Conservation (phyloP, 805 yeast species). For the Maudiozyma serrabonitensis region DNA sequence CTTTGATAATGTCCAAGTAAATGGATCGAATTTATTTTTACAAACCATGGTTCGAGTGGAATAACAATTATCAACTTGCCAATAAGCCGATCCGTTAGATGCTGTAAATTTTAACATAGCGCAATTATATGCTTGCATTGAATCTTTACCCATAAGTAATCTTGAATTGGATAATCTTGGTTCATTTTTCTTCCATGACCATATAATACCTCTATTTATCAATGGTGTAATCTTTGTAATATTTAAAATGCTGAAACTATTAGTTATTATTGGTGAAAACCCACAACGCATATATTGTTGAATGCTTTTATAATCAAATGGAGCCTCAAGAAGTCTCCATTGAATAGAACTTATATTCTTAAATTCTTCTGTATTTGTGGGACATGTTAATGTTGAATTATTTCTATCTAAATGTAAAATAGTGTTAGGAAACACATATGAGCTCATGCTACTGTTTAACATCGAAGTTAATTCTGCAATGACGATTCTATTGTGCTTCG, state of each 20-base stretch:
- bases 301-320: constrained; percentile 34
- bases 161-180: constrained; percentile 31
- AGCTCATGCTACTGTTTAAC: constrained; percentile 24
- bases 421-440: constrained; percentile 21
- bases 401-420: constrained; percentile 15
- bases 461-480: constrained; percentile 28
- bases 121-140: constrained; percentile 35
- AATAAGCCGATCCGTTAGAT: constrained; percentile 33
- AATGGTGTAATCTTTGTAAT: constrained; percentile 25
- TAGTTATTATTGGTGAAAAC: constrained; percentile 52
- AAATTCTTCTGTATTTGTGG: constrained; percentile 9
- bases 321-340: constrained; percentile 37
- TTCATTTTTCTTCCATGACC: constrained; percentile 69
- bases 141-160: constrained; percentile 13
- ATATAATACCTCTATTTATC: constrained; percentile 32
- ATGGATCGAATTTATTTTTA: constrained; percentile 31
- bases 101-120: constrained; percentile 29
- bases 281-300: constrained; percentile 44
- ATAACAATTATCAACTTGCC: constrained; percentile 64
- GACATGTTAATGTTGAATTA: constrained; percentile 16
- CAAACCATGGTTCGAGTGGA: constrained; percentile 46
- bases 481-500: constrained; percentile 28
- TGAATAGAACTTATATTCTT: constrained; percentile 11
- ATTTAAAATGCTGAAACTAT: constrained; percentile 13
- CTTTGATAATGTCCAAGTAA: constrained; percentile 36